Evolutionary conservation across 345 rosid species (phyloP).

Genomic region (Theobroma cacao): DNA sequence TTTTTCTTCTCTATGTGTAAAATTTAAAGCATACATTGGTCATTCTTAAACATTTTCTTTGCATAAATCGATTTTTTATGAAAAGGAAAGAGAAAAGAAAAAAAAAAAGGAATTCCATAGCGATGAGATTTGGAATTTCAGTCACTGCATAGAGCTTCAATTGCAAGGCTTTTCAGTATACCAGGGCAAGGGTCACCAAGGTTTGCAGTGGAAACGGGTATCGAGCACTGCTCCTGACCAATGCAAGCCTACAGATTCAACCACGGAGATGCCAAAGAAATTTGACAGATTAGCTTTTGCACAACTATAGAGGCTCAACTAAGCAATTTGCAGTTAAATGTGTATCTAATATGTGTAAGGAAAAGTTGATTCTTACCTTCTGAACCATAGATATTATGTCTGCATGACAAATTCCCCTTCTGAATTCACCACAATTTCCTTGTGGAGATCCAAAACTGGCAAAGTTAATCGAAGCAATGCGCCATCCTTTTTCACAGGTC

Average conservation of each 20-base stretch:
- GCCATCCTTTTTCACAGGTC: conserved; percentile 58
- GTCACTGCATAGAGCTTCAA: conserved; percentile 46
- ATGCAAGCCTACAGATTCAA: conserved; percentile 47
- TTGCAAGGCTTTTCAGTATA: conserved; percentile 37
- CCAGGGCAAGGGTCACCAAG: conserved; percentile 53
- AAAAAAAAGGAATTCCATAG: neutral
- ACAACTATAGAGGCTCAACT: neutral
- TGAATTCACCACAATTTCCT: conserved; percentile 52
- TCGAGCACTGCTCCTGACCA: conserved; percentile 46
- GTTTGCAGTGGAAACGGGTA: conserved; percentile 33
- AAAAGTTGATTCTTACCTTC: conserved; percentile 36
- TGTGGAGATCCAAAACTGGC: conserved; percentile 61
- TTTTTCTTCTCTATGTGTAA: neutral
- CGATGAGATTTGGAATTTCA: neutral
- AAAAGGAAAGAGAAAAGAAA: neutral
- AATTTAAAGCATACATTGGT: neutral
- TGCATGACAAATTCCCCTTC: conserved; percentile 43
- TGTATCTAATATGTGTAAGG: neutral
- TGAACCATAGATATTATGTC: conserved; percentile 27
- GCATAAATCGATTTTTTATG: neutral
- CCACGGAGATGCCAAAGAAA: neutral
- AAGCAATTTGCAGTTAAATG: neutral
- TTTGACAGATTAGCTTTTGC: neutral
- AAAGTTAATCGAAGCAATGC: conserved; percentile 41
- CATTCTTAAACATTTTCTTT: neutral